Evolutionary conservation across 768 basidiomycete species (phyloP).

Genomic region (Suillus plorans): DNA sequence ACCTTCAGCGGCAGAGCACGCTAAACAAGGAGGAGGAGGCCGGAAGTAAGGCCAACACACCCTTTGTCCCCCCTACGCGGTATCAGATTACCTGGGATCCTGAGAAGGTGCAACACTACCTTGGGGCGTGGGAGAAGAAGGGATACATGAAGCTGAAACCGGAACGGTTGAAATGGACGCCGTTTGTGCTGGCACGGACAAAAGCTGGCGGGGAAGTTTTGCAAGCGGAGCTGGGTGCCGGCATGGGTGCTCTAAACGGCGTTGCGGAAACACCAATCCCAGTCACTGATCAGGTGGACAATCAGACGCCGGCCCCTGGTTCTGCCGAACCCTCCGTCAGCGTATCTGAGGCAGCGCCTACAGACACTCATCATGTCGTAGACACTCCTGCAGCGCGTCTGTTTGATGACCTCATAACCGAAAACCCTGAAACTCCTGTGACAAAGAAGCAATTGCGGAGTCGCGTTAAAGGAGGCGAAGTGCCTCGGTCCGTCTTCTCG

Average conservation of each 20-base stretch:
- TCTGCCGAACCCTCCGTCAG: constrained; percentile 13
- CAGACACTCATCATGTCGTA: constrained; percentile 5
- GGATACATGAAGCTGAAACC: constrained; percentile 75
- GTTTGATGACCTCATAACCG: constrained; percentile 29
- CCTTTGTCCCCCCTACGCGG: constrained; percentile 61
- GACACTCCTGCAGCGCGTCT: constrained; percentile 29
- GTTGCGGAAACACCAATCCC: constrained; percentile 10
- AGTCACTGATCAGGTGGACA: constrained; percentile 18
- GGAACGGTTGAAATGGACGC: constrained; percentile 92
- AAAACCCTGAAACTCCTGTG: constrained; percentile 15
- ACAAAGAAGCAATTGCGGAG: constrained; percentile 19
- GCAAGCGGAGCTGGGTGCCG: constrained; percentile 19
- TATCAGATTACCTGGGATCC: constrained; percentile 80
- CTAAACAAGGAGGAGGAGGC: constrained; percentile 42
- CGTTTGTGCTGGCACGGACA: constrained; percentile 70
- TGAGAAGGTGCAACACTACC: constrained; percentile 59
- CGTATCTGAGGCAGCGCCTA: constrained; percentile 14
- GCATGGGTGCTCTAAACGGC: constrained; percentile 12
- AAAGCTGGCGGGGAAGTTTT: constrained; percentile 28
- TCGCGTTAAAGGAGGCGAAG: constrained; percentile 14
- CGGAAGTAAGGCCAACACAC: constrained; percentile 42
- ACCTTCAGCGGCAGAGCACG: constrained; percentile 53
- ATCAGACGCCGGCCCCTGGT: constrained; percentile 23
- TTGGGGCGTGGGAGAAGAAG: constrained; percentile 73
- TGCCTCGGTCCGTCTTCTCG: constrained; percentile 13